These are phyloP conservation scores for Aspergillus spinulosporus DNA, from an alignment of 2,329 filamentous ascomycete genomes.

Conservation along the genomic window DNA sequence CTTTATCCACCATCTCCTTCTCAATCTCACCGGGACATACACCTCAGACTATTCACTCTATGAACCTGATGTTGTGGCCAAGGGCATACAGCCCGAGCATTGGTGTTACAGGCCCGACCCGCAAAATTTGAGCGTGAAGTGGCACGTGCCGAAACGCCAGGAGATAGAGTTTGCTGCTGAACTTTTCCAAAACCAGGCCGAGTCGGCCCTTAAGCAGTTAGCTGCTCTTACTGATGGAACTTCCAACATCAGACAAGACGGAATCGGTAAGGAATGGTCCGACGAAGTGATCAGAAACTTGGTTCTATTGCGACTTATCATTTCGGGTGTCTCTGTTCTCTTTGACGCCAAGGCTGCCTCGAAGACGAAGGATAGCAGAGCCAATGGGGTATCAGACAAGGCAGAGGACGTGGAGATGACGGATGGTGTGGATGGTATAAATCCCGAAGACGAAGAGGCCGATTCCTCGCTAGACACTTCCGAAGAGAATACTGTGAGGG, in stretches of 20 bases:
- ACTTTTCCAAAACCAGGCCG: slow-evolving; percentile 81
- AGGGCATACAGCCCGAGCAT: slow-evolving; percentile 72
- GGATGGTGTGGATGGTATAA: slow-evolving; percentile 49
- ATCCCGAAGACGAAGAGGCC: slow-evolving; percentile 41
- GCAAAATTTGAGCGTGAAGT: slow-evolving; percentile 76
- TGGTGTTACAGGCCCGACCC: slow-evolving; percentile 82
- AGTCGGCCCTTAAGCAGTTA: slow-evolving; percentile 72
- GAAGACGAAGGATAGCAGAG: slow-evolving; percentile 42
- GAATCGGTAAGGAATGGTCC: slow-evolving; percentile 98
- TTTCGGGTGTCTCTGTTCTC: slow-evolving; percentile 84
- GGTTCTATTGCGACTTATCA: slow-evolving; percentile 80
- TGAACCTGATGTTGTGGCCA: slow-evolving; percentile 70
- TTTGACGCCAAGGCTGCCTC: slow-evolving; percentile 79
- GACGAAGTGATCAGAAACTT: slow-evolving; percentile 92
- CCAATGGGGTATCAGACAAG: slow-evolving; percentile 42
- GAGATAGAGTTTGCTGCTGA: slow-evolving; percentile 89
- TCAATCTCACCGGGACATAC: slow-evolving; percentile 93
- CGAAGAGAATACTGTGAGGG: slow-evolving; percentile 66
- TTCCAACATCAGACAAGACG: slow-evolving; percentile 81
- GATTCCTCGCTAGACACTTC: slow-evolving; percentile 57
- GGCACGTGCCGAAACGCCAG: slow-evolving; percentile 78
- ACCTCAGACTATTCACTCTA: slow-evolving; percentile 86
- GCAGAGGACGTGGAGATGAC: slow-evolving; percentile 48
- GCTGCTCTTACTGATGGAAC: slow-evolving; percentile 75
- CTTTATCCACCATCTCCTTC: slow-evolving; percentile 91